Evolutionary conservation across 2,329 filamentous ascomycete species (phyloP).

Genomic region (Calycina herbarum): DNA sequence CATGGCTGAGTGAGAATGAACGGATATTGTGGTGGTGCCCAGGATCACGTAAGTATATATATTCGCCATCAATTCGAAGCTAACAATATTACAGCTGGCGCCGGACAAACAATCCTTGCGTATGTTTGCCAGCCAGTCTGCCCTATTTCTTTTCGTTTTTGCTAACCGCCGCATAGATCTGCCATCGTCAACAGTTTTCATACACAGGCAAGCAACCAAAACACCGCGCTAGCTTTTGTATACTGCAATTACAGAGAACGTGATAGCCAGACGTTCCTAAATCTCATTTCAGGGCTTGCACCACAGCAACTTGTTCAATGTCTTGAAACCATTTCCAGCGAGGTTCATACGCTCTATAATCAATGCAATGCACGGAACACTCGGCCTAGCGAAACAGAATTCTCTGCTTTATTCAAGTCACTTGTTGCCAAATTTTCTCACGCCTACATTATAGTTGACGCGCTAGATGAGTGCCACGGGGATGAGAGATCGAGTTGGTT

Average conservation of each 20-base stretch:
- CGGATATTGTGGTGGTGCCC: slow-evolving; percentile 19
- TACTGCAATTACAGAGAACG: background rate
- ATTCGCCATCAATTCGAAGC: background rate
- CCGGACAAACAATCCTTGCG: background rate
- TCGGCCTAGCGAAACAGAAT: background rate
- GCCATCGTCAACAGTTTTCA: background rate
- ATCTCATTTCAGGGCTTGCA: background rate
- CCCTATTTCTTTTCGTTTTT: background rate
- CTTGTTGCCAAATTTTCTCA: background rate
- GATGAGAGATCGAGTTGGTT: background rate
- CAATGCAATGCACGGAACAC: background rate
- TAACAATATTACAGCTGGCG: background rate
- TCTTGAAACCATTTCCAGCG: background rate
- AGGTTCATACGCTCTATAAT: background rate
- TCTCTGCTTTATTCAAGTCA: background rate
- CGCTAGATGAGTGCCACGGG: background rate
- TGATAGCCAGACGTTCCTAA: background rate
- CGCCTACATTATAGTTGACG: background rate
- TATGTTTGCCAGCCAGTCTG: background rate
- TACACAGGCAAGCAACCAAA: background rate
- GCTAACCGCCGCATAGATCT: background rate
- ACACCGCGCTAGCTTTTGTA: background rate
- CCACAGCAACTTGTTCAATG: background rate
- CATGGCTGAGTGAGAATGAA: slow-evolving; percentile 19
- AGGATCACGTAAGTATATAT: slow-evolving; percentile 18